These are phyloP conservation scores for Daldinia eschscholtzii DNA, from an alignment of 2,329 filamentous ascomycete genomes.

Conservation along the genomic window DNA sequence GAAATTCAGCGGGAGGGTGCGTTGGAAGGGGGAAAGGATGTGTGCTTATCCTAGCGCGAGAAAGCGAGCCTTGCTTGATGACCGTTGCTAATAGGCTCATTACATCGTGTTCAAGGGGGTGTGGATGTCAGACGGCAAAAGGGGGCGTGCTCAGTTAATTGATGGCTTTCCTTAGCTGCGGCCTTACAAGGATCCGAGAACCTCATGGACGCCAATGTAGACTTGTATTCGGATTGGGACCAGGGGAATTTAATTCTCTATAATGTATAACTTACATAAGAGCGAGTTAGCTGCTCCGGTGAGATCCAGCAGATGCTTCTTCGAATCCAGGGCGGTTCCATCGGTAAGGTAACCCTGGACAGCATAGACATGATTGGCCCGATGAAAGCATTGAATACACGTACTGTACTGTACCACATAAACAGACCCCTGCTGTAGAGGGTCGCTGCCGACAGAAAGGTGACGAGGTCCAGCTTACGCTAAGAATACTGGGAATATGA, in stretches of 20 bases:
- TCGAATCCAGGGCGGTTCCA: constrained; percentile 51
- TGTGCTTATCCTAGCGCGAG: constrained; percentile 44
- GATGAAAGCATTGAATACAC: constrained; percentile 40
- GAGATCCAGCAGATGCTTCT: constrained; percentile 50
- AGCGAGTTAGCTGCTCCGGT: constrained; percentile 48
- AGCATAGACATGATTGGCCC: constrained; percentile 45
- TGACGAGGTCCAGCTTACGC: constrained; percentile 17
- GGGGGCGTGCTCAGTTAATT: constrained; percentile 40
- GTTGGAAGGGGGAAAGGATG: constrained; percentile 40
- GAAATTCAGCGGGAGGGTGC: constrained; percentile 41
- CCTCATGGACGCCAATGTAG: constrained; percentile 17
- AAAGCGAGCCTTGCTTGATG: constrained; percentile 36
- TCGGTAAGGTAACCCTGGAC: constrained; percentile 52
- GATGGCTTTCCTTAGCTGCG: constrained; percentile 27
- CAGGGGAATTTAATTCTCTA: background rate
- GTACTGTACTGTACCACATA: constrained; percentile 29
- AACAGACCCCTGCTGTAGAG: constrained; percentile 32
- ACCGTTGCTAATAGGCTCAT: constrained; percentile 39
- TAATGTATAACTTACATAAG: constrained; percentile 15
- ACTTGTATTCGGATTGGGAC: constrained; percentile 18
- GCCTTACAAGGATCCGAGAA: constrained; percentile 30
- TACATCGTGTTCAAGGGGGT: constrained; percentile 30
- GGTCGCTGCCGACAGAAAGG: constrained; percentile 29
- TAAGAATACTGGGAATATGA: constrained; percentile 14
- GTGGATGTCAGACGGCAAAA: constrained; percentile 32